Evolutionary conservation across 345 rosid species (phyloP).

Genomic region (Limnanthes douglasii): DNA sequence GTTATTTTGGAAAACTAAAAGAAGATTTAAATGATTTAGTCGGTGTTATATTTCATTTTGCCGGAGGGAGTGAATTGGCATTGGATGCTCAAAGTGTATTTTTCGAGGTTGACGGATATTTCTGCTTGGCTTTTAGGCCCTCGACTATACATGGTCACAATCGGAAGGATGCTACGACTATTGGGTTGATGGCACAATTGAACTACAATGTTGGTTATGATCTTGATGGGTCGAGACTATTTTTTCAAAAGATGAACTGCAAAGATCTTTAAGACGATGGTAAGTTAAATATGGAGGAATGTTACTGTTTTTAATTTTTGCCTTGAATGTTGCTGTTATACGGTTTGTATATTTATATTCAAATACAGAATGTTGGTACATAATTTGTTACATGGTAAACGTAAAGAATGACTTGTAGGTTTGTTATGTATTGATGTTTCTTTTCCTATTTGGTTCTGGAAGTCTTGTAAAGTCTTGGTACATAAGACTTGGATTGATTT

Average conservation of each 20-base stretch:
- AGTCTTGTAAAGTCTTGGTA: too few species aligned
- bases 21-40: constrained; percentile 28
- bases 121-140: constrained; percentile 27
- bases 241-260: constrained; percentile 27
- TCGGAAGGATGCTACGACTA: constrained; percentile 4
- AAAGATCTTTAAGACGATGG: too few species aligned
- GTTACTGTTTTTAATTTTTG: too few species aligned
- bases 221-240: constrained; percentile 8
- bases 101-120: constrained; percentile 8
- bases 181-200: constrained; percentile 34
- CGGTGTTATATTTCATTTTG: constrained; percentile 22
- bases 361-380: too few species aligned
- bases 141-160: not conserved
- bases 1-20: constrained; percentile 18
- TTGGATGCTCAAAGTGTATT: constrained; percentile 27
- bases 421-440: too few species aligned
- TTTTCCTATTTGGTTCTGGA: too few species aligned
- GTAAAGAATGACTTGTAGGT: too few species aligned
- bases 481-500: too few species aligned
- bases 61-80: constrained; percentile 20
- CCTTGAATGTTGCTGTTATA: too few species aligned
- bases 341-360: too few species aligned
- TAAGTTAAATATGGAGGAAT: too few species aligned
- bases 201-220: constrained; percentile 27
- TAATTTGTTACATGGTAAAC: too few species aligned